Conservation (phyloP, 75 land plant genomes). For the Picea sitchensis region DNA sequence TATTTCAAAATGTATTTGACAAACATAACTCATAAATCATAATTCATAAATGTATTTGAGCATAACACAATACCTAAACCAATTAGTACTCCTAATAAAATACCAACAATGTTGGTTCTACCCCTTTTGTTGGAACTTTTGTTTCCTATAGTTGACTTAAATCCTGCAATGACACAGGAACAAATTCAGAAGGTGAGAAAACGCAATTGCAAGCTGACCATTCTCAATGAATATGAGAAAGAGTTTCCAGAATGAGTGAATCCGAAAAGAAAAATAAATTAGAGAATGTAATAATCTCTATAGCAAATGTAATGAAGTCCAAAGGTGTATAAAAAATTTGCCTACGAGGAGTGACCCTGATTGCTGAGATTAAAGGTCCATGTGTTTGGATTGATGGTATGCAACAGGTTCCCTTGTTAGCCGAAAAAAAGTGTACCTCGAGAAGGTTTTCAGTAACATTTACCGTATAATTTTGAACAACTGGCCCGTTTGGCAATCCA, state of each 20-base stretch:
- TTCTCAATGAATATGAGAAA: neutral
- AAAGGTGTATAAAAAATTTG: neutral
- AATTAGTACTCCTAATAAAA: neutral
- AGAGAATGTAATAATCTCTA: neutral
- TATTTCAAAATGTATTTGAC: no score
- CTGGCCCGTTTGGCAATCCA: neutral
- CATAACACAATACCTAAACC: neutral
- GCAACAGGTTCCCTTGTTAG: conserved; percentile 15
- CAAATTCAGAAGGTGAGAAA: neutral
- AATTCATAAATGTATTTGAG: no score
- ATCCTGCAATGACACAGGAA: neutral
- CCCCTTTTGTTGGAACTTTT: neutral
- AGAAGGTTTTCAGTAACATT: conserved; percentile 11
- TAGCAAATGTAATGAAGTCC: neutral
- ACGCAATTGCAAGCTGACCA: neutral
- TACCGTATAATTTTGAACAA: neutral
- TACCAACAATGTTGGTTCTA: neutral
- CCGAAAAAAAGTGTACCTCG: conserved; percentile 17
- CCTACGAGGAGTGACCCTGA: conserved; percentile 14
- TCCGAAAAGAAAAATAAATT: neutral
- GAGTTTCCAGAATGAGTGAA: neutral
- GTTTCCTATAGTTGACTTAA: neutral
- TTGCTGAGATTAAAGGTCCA: conserved; percentile 21
- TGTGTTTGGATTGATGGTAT: neutral
- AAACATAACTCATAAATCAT: no score